Conservation (phyloP, 1,284 basidiomycete species). For the Ceratobasidium sp. region DNA sequence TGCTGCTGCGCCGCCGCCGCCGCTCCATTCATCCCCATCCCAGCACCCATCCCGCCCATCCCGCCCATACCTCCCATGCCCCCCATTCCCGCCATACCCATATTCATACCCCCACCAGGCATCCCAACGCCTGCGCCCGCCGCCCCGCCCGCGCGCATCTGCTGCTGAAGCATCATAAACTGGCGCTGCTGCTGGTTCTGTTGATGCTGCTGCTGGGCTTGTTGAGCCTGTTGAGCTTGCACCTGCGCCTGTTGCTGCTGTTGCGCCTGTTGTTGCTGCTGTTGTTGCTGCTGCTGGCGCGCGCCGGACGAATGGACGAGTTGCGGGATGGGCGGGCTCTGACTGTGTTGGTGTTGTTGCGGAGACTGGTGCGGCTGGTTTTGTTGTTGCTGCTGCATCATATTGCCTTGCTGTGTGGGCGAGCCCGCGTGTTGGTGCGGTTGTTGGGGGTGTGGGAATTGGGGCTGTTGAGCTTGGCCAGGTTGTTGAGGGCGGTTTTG, state of each 20-base stretch:
- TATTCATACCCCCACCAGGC: too few species aligned
- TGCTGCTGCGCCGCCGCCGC: slow-evolving; percentile 23
- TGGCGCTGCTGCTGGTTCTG: slow-evolving; percentile 30
- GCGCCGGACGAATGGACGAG: slow-evolving; percentile 26
- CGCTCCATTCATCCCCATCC: too few species aligned
- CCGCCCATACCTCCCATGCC: slow-evolving; percentile 13
- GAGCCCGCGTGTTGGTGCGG: slow-evolving; percentile 26
- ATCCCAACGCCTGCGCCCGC: not conserved
- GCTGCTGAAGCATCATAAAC: slow-evolving; percentile 44
- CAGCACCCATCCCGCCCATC: slow-evolving; percentile 16
- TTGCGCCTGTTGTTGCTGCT: slow-evolving; percentile 21
- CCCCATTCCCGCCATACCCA: not conserved
- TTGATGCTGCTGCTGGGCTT: slow-evolving; percentile 25
- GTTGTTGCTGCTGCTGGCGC: slow-evolving; percentile 25
- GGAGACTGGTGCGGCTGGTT: not conserved
- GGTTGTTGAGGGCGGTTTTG: slow-evolving; percentile 24
- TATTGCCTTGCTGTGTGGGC: slow-evolving; percentile 3
- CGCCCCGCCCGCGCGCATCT: slow-evolving; percentile 29
- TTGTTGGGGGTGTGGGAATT: slow-evolving; percentile 28
- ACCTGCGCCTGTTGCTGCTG: slow-evolving; percentile 25
- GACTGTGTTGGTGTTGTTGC: slow-evolving; percentile 22
- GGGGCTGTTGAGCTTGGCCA: slow-evolving; percentile 8
- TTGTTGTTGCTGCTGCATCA: slow-evolving; percentile 24
- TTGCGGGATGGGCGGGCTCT: slow-evolving; percentile 36
- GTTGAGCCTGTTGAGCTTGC: slow-evolving; percentile 9